Conservation (phyloP, 73 alveolate genomes). For the Stentor roeselii region DNA sequence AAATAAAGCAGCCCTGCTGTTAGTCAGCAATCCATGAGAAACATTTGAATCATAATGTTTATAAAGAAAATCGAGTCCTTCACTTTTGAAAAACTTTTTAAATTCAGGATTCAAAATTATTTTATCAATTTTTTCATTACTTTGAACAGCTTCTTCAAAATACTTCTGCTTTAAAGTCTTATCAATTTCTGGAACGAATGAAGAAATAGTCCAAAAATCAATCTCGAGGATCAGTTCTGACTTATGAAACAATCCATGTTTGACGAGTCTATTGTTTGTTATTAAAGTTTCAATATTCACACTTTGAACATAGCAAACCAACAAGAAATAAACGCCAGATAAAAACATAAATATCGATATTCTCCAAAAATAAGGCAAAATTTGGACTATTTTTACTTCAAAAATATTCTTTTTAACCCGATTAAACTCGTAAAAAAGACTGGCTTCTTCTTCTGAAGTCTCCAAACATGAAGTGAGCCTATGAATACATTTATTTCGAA, state of each 20-base stretch:
- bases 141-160: neutral
- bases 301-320: neutral
- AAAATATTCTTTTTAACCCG: neutral
- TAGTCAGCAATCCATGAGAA: neutral
- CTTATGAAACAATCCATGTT: neutral
- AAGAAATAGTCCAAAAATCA: neutral
- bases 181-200: neutral
- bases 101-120: no score
- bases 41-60: neutral
- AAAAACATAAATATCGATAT: neutral
- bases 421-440: neutral
- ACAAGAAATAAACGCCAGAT: neutral
- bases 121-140: neutral
- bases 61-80: neutral
- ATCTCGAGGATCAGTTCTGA: neutral
- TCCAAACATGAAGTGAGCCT: neutral
- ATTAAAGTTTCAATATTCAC: neutral
- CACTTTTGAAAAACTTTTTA: neutral
- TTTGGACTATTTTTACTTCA: neutral
- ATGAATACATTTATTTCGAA: neutral
- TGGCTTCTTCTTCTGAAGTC: neutral
- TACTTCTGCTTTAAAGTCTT: neutral
- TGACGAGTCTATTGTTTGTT: neutral
- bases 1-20: neutral
- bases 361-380: neutral